Evolutionary conservation across 768 basidiomycete species (phyloP), one percentile per base, ranked within the genome.

Genomic region (Coprinellus aureogranulatus): DNA sequence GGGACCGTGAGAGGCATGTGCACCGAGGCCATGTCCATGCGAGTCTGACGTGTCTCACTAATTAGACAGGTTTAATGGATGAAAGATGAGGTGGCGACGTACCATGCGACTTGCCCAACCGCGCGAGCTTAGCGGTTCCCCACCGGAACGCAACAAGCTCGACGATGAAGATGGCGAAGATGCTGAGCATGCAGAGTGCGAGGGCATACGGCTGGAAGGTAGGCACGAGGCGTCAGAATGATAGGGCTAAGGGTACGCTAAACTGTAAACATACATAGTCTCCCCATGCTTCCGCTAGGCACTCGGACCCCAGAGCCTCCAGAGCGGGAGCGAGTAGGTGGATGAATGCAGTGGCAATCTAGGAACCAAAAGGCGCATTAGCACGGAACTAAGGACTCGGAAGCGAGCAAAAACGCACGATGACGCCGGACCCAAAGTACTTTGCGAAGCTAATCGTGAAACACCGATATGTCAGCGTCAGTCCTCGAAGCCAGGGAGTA

Each of bases 341-440:
- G 34, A 92, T 90, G 68, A 92, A 96, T 2, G 90, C 88, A 10
- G 94, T 96, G 1, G 92, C 92, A 57, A 97, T 88, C 90, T 92
- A 61, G 26, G 20, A 55, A 16, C 41, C 14, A n/a, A 44, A 26
- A 30, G 22, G 28, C 39, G 31, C 54, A 47, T 53, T 41, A 57
- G 27, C 18, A 23, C 59, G 22, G 34, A 28, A 48, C 46, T 4
- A 48, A 20, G 49, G 53, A 54, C 47, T 26, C 44, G 14, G 31
- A 30, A 47, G 14, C 40, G 39, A n/a, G n/a, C n/a, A n/a, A n/a
- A n/a, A n/a, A 75, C 87, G 64, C 57, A 90, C 89, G 63, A 92
- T 92, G 49, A 92, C 89, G 25, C 93, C 93, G 14, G 90, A 92
- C 26, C 93, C 93, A 71, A 95, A 94, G 50, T 88, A 93, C 71